These are phyloP conservation scores for Aspergillus niger DNA, from an alignment of 2,329 filamentous ascomycete genomes.

Conservation along the genomic window DNA sequence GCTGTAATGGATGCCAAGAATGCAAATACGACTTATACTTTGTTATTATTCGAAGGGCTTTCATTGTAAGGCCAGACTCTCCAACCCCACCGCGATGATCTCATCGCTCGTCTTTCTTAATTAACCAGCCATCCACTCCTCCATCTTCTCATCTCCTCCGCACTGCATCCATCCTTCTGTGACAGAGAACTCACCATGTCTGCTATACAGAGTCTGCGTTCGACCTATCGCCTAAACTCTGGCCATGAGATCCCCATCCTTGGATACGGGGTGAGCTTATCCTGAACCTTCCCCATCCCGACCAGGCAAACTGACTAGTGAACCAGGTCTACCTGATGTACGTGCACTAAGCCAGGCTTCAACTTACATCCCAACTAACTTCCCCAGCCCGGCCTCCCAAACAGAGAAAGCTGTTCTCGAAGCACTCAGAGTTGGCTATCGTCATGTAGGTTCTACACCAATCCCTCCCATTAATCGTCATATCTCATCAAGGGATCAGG, in stretches of 20 bases:
- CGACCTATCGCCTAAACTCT: conserved; percentile 57
- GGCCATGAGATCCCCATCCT: conserved; percentile 63
- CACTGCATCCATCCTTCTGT: not conserved
- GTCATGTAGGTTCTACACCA: conserved; percentile 28
- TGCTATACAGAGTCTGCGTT: conserved; percentile 22
- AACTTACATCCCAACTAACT: not conserved
- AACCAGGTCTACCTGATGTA: conserved; percentile 38
- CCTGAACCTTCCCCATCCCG: not conserved
- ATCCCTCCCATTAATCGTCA: too few relatives aligned
- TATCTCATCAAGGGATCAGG: conserved; percentile 18
- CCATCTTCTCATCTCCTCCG: not conserved
- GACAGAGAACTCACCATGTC: conserved; percentile 13
- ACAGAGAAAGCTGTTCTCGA: conserved; percentile 31
- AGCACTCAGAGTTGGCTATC: conserved; percentile 33
- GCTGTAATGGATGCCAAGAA: too few relatives aligned
- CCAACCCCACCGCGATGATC: not conserved
- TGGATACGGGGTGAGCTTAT: conserved; percentile 57
- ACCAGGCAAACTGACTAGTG: not conserved
- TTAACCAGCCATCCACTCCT: not conserved
- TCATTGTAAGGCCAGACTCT: too few relatives aligned
- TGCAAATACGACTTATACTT: too few relatives aligned
- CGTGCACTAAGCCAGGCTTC: not conserved
- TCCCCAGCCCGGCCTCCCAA: conserved; percentile 27
- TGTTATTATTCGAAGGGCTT: too few relatives aligned
- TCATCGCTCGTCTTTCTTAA: not conserved